A percentile compares a stretch with the other conserved stretches of the same genome.
phyloP scores from a whole-genome alignment of 2,329 filamentous ascomycete species.

The Fusarium fujikuroi region DNA sequence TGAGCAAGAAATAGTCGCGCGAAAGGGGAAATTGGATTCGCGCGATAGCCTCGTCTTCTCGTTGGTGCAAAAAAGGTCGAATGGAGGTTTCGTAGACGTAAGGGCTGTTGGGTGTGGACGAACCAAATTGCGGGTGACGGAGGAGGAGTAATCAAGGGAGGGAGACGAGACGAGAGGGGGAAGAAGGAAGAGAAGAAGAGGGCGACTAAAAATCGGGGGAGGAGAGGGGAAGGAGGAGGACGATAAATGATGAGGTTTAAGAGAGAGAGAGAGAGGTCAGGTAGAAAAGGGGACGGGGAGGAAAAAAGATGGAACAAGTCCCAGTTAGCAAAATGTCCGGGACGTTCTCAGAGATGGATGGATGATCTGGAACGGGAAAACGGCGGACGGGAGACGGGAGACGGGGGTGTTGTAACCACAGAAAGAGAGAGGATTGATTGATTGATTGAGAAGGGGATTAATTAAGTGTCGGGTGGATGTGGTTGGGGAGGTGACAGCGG shows the following conservation, averaged over 20 bases:
- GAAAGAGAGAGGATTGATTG: not conserved
- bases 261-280: constrained; percentile 2
- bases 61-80: constrained; percentile 25
- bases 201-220: constrained; percentile 26
- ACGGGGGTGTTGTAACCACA: constrained; percentile 22
- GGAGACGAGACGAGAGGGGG: constrained; percentile 6
- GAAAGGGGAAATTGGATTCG: constrained; percentile 14
- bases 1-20: constrained; percentile 6
- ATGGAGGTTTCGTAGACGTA: constrained; percentile 28
- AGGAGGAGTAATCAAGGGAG: constrained; percentile 25
- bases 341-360: constrained; percentile 31
- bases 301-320: constrained; percentile 31
- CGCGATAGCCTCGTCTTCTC: constrained; percentile 25
- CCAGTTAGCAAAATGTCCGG: constrained; percentile 38
- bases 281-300: constrained; percentile 18
- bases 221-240: constrained; percentile 14
- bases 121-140: constrained; percentile 20
- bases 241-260: constrained; percentile 28
- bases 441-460: constrained; percentile 31
- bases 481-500: constrained; percentile 45
- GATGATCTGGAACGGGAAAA: constrained; percentile 44
- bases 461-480: constrained; percentile 37
- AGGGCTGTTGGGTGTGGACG: constrained; percentile 28
- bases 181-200: constrained; percentile 10
- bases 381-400: constrained; percentile 42